A percentile compares a stretch with the other conserved stretches of the same genome.
Conservation (phyloP, 495 filamentous ascomycete genomes). For the Hypomontagnella submonticulosa region DNA sequence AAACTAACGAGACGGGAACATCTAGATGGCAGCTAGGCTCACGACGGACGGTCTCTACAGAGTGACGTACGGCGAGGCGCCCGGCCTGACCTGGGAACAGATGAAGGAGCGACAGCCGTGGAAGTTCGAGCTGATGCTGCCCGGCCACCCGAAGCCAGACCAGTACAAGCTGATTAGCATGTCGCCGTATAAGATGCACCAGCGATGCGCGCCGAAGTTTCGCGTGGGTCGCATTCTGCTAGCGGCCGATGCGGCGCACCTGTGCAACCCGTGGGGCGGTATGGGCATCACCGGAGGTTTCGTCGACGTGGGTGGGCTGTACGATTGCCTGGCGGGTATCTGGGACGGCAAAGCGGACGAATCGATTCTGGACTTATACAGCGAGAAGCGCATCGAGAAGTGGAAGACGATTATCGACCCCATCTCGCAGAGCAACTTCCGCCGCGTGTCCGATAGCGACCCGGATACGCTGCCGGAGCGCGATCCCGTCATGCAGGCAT, state of each 20-base stretch:
- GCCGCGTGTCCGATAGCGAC: slow-evolving; percentile 52
- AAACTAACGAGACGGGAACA: slow-evolving; percentile 8
- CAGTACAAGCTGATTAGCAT: slow-evolving; percentile 66
- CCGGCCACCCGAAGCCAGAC: slow-evolving; percentile 66
- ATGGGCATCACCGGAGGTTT: slow-evolving; percentile 71
- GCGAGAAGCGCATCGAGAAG: slow-evolving; percentile 65
- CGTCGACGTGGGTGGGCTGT: slow-evolving; percentile 68
- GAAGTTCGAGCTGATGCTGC: slow-evolving; percentile 66
- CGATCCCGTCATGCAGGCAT: slow-evolving; percentile 55
- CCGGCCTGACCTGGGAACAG: slow-evolving; percentile 63
- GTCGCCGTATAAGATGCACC: slow-evolving; percentile 70
- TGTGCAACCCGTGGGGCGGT: slow-evolving; percentile 69
- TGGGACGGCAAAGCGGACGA: slow-evolving; percentile 65
- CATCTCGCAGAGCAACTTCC: slow-evolving; percentile 64
- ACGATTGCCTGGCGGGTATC: slow-evolving; percentile 66
- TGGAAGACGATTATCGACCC: slow-evolving; percentile 67
- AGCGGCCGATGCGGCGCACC: slow-evolving; percentile 69
- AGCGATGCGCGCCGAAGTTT: slow-evolving; percentile 67
- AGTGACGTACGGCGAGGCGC: slow-evolving; percentile 67
- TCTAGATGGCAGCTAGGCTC: slow-evolving; percentile 67
- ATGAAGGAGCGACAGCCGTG: slow-evolving; percentile 63
- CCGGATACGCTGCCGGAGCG: slow-evolving; percentile 49
- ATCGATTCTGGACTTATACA: slow-evolving; percentile 67
- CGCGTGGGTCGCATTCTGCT: slow-evolving; percentile 67
- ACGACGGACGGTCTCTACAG: slow-evolving; percentile 68